A percentile compares a stretch with the other conserved stretches of the same genome.
phyloP scores from a whole-genome alignment of 768 basidiomycete genomes.

The Plicaturopsis crispa region DNA sequence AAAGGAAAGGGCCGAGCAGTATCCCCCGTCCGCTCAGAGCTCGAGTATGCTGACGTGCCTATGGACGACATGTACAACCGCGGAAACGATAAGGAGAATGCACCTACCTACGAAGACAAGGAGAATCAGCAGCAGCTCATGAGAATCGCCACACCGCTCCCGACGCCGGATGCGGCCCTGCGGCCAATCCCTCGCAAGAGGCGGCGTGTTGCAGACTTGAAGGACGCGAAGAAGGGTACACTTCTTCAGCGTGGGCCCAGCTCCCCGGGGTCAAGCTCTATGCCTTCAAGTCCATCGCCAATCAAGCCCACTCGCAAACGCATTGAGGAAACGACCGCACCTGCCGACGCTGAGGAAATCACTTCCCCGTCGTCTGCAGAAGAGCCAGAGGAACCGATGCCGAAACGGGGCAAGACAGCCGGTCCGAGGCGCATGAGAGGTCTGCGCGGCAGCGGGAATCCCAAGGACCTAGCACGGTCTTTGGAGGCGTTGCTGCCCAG shows the following conservation, averaged over 20 bases:
- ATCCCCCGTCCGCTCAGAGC: constrained; percentile 14
- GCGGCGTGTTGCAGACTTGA: constrained; percentile 8
- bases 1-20: constrained; percentile 5
- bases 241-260: constrained; percentile 4
- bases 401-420: constrained; percentile 6
- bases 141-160: constrained; percentile 2
- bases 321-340: too few relatives aligned
- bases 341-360: too few relatives aligned
- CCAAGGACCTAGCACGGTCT: constrained; percentile 3
- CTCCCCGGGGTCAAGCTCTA: too few relatives aligned
- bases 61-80: constrained; percentile 22
- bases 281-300: too few relatives aligned
- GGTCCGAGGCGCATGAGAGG: constrained; percentile 6
- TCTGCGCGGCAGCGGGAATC: constrained; percentile 11
- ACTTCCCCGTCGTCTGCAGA: too few relatives aligned
- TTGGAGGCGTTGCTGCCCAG: too few relatives aligned
- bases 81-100: constrained; percentile 26
- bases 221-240: constrained; percentile 8
- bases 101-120: constrained; percentile 14
- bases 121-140: constrained; percentile 7
- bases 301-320: too few relatives aligned
- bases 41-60: constrained; percentile 27
- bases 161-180: constrained; percentile 9
- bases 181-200: constrained; percentile 13
- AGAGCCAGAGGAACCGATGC: too few relatives aligned